Evolutionary conservation across 2,329 filamentous ascomycete species (phyloP).

Genomic region (Fusarium sp.): DNA sequence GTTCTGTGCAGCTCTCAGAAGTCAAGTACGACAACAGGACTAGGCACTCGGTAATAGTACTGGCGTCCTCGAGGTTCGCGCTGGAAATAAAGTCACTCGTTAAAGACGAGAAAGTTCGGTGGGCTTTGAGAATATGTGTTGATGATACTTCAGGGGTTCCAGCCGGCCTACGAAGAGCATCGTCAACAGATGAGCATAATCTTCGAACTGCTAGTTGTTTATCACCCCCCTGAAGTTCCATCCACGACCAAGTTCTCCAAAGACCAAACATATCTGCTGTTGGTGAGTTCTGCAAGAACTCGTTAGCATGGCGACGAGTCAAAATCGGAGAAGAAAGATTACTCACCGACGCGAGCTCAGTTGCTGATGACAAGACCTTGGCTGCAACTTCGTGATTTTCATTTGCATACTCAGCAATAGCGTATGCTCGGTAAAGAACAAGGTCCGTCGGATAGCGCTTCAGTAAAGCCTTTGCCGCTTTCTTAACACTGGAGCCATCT

Average conservation of each 20-base stretch:
- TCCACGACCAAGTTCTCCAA: conserved; percentile 73
- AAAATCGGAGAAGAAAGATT: too few species aligned
- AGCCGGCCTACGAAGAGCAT: conserved; percentile 25
- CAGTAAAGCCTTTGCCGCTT: conserved; percentile 77
- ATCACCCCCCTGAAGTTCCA: conserved; percentile 61
- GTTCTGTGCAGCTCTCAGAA: conserved; percentile 51
- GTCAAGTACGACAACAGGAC: conserved; percentile 75
- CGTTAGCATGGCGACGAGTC: conserved; percentile 7
- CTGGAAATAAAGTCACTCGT: conserved; percentile 66
- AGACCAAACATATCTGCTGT: conserved; percentile 51
- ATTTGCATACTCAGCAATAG: conserved; percentile 71
- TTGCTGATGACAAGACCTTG: conserved; percentile 73
- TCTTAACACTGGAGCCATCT: conserved; percentile 67
- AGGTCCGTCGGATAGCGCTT: conserved; percentile 72
- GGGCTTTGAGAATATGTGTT: conserved; percentile 61
- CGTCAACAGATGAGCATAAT: conserved; percentile 53
- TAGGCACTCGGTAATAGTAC: conserved; percentile 67
- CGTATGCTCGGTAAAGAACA: conserved; percentile 81
- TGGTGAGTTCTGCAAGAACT: conserved; percentile 21
- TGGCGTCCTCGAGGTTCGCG: conserved; percentile 58
- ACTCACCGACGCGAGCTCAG: conserved; percentile 52
- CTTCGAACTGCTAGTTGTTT: conserved; percentile 48
- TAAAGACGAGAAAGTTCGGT: conserved; percentile 61
- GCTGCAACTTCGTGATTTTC: conserved; percentile 66
- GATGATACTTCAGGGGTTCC: conserved; percentile 38